These are phyloP conservation scores for Babesia gibsoni DNA, from an alignment of 169 alveolate species.

Conservation along the genomic window DNA sequence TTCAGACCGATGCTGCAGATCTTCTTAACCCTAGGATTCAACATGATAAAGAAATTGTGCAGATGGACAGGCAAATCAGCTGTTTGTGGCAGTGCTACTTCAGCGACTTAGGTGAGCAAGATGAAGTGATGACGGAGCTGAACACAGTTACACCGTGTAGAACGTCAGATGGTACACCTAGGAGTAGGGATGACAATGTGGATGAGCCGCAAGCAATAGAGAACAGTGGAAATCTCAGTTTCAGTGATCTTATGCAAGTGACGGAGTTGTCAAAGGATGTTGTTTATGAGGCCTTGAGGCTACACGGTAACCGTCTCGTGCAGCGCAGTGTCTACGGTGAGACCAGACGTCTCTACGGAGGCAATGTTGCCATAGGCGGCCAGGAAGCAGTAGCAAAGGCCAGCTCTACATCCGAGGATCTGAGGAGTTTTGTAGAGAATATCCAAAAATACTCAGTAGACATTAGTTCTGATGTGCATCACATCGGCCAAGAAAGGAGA, in stretches of 20 bases:
- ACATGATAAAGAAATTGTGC: constrained; percentile 3
- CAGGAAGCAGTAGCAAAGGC: constrained; percentile 31
- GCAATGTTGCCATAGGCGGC: constrained; percentile 4
- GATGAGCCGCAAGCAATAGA: neutral
- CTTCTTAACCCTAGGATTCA: constrained; percentile 1
- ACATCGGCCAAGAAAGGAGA: constrained; percentile 49
- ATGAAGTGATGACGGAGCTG: neutral
- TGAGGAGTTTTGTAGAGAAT: constrained; percentile 43
- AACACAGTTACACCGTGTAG: neutral
- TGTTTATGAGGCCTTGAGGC: constrained; percentile 61
- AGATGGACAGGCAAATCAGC: constrained; percentile 52
- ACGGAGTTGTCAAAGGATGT: constrained; percentile 59
- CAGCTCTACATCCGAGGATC: constrained; percentile 26
- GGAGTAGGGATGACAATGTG: neutral
- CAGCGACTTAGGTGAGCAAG: constrained; percentile 15
- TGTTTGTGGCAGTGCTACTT: constrained; percentile 50
- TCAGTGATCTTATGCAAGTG: neutral
- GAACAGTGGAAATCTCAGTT: neutral
- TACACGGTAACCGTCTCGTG: constrained; percentile 54
- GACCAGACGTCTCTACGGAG: constrained; percentile 13
- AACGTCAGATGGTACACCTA: neutral
- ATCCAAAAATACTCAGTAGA: constrained; percentile 56
- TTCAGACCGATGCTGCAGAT: constrained; percentile 27
- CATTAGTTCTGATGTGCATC: constrained; percentile 9
- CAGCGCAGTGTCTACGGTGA: constrained; percentile 51